Evolutionary conservation across 2,329 filamentous ascomycete species (phyloP).

Genomic region (Lizonia empirigonia): DNA sequence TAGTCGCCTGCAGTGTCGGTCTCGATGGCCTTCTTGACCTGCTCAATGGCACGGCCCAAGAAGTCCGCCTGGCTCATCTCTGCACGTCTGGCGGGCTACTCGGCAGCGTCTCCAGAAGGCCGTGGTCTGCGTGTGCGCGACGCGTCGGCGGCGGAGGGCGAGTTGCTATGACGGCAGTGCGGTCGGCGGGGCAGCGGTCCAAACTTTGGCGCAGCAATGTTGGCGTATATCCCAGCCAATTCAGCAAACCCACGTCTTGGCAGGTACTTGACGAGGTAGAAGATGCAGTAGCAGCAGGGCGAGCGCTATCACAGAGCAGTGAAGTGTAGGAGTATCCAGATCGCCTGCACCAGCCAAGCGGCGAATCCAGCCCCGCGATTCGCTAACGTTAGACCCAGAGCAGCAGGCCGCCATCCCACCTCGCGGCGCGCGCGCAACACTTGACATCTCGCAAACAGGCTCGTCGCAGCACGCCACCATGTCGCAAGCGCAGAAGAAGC

Average conservation of each 20-base stretch:
- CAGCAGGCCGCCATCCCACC: constrained; percentile 30
- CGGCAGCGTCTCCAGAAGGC: neutral
- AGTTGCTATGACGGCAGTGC: constrained; percentile 16
- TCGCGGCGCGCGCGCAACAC: constrained; percentile 24
- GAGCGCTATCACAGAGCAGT: constrained; percentile 3
- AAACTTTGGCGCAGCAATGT: neutral
- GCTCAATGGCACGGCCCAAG: constrained; percentile 92
- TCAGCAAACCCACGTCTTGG: neutral
- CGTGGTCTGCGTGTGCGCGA: constrained; percentile 13
- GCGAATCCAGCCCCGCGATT: constrained; percentile 20
- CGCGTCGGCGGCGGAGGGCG: constrained; percentile 12
- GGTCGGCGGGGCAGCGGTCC: constrained; percentile 15
- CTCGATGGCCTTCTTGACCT: constrained; percentile 97
- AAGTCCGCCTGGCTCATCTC: constrained; percentile 95
- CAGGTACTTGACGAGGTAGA: neutral
- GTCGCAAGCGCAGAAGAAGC: constrained; percentile 70
- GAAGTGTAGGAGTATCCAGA: constrained; percentile 4
- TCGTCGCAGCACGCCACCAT: constrained; percentile 40
- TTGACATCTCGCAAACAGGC: constrained; percentile 27
- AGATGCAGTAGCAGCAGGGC: neutral
- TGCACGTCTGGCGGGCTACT: constrained; percentile 37
- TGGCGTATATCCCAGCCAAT: neutral
- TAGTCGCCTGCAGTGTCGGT: constrained; percentile 95
- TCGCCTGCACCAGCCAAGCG: constrained; percentile 14
- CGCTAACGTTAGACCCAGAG: constrained; percentile 38